These are phyloP conservation scores for Nepenthes gracilis DNA, from an alignment of 148 eudicot species.

Conservation along the genomic window DNA sequence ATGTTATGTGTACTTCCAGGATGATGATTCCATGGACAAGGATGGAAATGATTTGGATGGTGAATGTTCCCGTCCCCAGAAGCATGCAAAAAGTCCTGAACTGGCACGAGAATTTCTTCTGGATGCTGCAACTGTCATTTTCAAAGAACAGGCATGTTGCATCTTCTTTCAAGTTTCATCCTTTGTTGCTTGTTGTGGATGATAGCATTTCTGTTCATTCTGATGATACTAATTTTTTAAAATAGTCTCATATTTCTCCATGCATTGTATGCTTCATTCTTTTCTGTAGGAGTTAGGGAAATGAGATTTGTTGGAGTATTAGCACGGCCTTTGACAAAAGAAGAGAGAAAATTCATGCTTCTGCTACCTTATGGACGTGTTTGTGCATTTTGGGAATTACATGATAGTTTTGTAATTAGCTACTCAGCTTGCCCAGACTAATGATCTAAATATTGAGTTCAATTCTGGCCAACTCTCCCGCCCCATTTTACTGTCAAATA, in stretches of 20 bases:
- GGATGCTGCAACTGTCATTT: slow-evolving; percentile 96
- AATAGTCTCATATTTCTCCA: not conserved
- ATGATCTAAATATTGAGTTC: no score
- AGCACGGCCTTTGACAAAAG: no score
- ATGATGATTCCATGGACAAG: slow-evolving; percentile 93
- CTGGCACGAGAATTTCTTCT: slow-evolving; percentile 96
- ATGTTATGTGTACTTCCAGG: slow-evolving; percentile 30
- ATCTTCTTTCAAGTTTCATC: not conserved
- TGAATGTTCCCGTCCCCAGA: slow-evolving; percentile 97
- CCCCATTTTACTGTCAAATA: no score
- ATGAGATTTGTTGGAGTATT: no score
- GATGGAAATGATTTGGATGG: slow-evolving; percentile 93
- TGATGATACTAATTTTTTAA: not conserved
- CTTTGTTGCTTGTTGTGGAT: slow-evolving; percentile 2
- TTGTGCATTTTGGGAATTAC: no score
- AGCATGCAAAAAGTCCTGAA: slow-evolving; percentile 99
- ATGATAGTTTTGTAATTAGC: no score
- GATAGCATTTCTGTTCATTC: not conserved
- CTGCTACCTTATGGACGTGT: no score
- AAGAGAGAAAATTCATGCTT: no score
- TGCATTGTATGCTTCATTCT: no score
- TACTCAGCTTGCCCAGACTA: no score
- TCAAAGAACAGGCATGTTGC: slow-evolving; percentile 89
- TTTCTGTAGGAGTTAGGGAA: no score
- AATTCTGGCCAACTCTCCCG: no score